Evolutionary conservation across 106 monocot species (phyloP).

Genomic region (Cymbidium sinense): DNA sequence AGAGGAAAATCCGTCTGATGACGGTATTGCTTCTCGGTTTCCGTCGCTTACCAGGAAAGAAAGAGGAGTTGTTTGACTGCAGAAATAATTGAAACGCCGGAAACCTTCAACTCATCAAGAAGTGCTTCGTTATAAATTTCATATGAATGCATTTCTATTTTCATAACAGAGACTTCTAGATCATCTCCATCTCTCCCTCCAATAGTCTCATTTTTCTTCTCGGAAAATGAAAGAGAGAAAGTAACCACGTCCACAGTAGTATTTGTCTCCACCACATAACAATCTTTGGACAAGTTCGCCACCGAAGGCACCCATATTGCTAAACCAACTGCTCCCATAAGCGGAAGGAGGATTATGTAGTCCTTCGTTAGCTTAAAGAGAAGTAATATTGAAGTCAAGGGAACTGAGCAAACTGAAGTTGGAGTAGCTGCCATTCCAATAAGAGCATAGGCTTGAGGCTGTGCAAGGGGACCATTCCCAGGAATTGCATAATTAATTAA

Average conservation of each 20-base stretch:
- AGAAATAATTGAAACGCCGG: too few relatives aligned
- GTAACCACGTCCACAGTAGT: constrained; percentile 46
- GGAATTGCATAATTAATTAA: constrained; percentile 93
- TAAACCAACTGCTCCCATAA: constrained; percentile 99
- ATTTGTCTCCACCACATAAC: constrained; percentile 33
- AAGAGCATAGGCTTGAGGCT: constrained; percentile 98
- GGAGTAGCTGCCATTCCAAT: constrained; percentile 99
- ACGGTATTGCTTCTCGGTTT: too few relatives aligned
- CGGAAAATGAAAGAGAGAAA: constrained; percentile 49
- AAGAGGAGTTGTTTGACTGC: too few relatives aligned
- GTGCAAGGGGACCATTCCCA: constrained; percentile 93
- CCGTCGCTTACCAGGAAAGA: too few relatives aligned
- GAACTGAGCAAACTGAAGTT: constrained; percentile 99
- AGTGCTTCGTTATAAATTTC: constrained; percentile 51
- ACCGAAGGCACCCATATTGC: constrained; percentile 99
- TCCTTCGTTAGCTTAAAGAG: constrained; percentile 98
- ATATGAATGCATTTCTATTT: constrained; percentile 22
- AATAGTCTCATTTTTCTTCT: constrained; percentile 43
- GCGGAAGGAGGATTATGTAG: constrained; percentile 92
- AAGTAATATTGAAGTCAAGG: constrained; percentile 94
- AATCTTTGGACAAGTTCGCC: constrained; percentile 55
- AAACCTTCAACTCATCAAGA: constrained; percentile 94
- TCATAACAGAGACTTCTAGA: constrained; percentile 58
- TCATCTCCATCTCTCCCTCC: constrained; percentile 48
- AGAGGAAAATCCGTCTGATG: too few relatives aligned